Conservation (phyloP, 1,284 basidiomycete species). For the Cryptococcus sp. region DNA sequence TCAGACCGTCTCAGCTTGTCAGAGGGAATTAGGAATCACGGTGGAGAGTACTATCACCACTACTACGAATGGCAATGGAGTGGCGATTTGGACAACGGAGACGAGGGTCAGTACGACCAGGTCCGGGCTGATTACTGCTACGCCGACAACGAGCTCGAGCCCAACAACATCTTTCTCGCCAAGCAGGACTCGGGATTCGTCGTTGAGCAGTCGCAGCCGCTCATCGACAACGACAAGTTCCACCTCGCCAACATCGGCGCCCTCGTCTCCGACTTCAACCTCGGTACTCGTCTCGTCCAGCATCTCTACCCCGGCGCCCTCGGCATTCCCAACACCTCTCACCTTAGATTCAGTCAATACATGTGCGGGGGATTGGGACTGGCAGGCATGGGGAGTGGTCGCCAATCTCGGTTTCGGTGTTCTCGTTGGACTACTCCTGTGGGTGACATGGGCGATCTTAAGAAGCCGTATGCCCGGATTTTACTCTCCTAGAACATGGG, state of each 20-base stretch:
- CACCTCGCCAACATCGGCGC: conserved; percentile 2
- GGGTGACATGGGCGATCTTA: conserved; percentile 29
- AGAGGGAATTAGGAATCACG: conserved; percentile 2
- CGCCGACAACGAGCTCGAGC: conserved; percentile 1
- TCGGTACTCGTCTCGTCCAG: background rate
- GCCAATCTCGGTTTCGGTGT: conserved; percentile 17
- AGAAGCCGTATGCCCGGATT: conserved; percentile 14
- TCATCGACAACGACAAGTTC: conserved; percentile 2
- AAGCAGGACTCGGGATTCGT: conserved; percentile 2
- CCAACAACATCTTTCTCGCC: conserved; percentile 1
- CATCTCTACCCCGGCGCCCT: background rate
- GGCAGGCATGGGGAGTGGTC: conserved; percentile 30
- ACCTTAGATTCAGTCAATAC: conserved; percentile 8
- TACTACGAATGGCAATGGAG: background rate
- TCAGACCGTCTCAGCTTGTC: conserved; percentile 10
- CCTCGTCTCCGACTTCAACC: background rate
- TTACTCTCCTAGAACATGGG: conserved; percentile 31
- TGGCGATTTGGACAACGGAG: background rate
- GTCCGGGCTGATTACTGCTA: background rate
- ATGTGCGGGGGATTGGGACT: conserved; percentile 39
- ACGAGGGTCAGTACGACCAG: background rate
- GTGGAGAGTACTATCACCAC: background rate
- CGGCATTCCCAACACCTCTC: background rate
- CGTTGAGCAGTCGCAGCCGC: too few species aligned
- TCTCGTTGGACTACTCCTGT: conserved; percentile 22